Evolutionary conservation across 305 asterid species (phyloP).

Genomic region (Fraxinus albicans): DNA sequence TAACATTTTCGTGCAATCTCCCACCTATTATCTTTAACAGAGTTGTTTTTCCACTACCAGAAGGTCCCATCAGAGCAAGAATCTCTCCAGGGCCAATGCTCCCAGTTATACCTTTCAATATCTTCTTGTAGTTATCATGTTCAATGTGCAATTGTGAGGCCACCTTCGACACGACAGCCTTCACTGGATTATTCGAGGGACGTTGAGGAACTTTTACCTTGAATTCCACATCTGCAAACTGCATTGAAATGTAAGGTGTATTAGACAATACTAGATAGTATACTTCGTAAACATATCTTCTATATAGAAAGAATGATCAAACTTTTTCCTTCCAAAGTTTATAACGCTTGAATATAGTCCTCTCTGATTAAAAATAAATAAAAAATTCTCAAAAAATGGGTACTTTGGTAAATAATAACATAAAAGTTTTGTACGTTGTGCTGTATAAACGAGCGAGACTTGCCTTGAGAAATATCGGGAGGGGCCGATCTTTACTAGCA

Average conservation of each 20-base stretch:
- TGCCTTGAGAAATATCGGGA: constrained; percentile 86
- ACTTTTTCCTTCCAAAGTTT: not conserved
- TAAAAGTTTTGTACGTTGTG: not conserved
- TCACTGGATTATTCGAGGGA: constrained; percentile 53
- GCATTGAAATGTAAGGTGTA: constrained; percentile 18
- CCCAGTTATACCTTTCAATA: constrained; percentile 78
- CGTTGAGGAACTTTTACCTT: constrained; percentile 52
- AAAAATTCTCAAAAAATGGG: not conserved
- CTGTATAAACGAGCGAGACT: not conserved
- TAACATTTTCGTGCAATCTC: constrained; percentile 64
- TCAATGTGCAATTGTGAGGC: constrained; percentile 45
- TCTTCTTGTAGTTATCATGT: constrained; percentile 65
- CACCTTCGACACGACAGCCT: constrained; percentile 56
- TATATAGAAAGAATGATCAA: not conserved
- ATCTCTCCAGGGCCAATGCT: constrained; percentile 84
- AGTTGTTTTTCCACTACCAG: constrained; percentile 93
- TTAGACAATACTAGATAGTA: not conserved
- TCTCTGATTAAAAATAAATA: not conserved
- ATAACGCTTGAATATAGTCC: not conserved
- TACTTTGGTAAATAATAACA: not conserved
- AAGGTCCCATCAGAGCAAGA: constrained; percentile 92
- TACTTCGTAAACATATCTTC: not conserved
- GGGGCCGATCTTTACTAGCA: constrained; percentile 46
- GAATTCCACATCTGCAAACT: constrained; percentile 87
- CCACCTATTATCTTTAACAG: constrained; percentile 75